Evolutionary conservation across 164 flowering plant genomes (phyloP).

Genomic region (Aristolochia californica): DNA sequence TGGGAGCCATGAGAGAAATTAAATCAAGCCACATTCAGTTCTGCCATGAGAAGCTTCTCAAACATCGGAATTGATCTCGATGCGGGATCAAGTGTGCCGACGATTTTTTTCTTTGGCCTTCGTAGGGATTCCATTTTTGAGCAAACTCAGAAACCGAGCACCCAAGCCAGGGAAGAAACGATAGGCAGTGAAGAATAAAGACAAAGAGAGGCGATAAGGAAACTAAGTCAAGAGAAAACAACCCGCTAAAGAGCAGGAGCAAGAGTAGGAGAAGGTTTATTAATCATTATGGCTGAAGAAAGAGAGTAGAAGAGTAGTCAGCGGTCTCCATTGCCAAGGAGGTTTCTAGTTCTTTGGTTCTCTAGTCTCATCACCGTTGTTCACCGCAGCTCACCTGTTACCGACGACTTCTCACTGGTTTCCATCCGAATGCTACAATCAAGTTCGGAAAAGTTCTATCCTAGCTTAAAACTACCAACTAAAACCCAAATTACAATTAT

Average conservation of each 20-base stretch:
- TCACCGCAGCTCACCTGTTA: no score
- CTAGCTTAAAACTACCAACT: no score
- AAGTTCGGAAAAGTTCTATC: no score
- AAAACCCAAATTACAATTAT: no score
- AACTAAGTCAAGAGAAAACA: background rate
- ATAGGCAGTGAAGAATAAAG: no score
- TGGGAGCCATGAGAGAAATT: constrained; percentile 84
- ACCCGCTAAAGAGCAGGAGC: background rate
- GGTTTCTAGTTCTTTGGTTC: no score
- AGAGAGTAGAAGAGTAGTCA: background rate
- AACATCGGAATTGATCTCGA: constrained; percentile 61
- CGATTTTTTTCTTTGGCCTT: constrained; percentile 72
- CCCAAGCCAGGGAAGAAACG: background rate
- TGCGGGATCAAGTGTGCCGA: constrained; percentile 72
- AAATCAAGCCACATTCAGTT: constrained; percentile 79
- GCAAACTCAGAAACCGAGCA: background rate
- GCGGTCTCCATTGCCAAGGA: no score
- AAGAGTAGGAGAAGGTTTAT: background rate
- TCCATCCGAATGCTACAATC: no score
- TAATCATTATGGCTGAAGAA: background rate
- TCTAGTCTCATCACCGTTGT: no score
- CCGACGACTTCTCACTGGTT: no score
- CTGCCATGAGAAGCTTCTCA: constrained; percentile 65
- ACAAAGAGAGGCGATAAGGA: no score
- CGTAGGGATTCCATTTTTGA: background rate